phyloP scores from a whole-genome alignment of 208 protist species.

The Wallacemonas collosoma region DNA sequence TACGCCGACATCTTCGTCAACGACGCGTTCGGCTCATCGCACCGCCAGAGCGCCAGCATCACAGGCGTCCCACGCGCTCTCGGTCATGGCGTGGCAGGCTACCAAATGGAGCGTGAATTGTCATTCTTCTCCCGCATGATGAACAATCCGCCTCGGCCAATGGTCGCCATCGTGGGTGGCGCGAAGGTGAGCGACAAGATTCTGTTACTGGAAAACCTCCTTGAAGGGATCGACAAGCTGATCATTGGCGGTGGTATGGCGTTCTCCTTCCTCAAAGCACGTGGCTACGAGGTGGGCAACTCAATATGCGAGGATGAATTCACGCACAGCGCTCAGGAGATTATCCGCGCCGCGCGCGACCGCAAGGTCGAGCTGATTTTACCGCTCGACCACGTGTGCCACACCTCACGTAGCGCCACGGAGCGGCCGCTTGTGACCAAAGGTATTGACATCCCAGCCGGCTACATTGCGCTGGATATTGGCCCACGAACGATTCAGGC shows the following conservation, averaged over 20 bases:
- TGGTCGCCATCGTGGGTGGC: conserved; percentile 97
- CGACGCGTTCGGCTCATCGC: conserved; percentile 99
- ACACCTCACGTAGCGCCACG: conserved; percentile 91
- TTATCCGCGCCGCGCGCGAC: conserved; percentile 95
- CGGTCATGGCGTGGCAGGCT: conserved; percentile 94
- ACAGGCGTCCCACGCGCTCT: conserved; percentile 86
- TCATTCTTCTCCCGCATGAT: conserved; percentile 97
- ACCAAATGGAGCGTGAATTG: conserved; percentile 99
- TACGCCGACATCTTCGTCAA: conserved; percentile 98
- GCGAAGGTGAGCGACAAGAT: conserved; percentile 99
- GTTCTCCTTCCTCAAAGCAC: conserved; percentile 97
- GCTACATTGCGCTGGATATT: conserved; percentile 96
- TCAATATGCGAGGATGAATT: conserved; percentile 96
- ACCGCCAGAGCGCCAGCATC: conserved; percentile 96
- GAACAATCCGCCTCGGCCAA: conserved; percentile 75
- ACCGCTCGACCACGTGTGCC: conserved; percentile 97
- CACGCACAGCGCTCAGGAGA: conserved; percentile 67
- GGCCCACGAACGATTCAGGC: conserved; percentile 91
- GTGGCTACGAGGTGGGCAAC: conserved; percentile 91
- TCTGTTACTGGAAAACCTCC: conserved; percentile 98
- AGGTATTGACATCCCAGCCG: conserved; percentile 73
- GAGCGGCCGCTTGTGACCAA: conserved; percentile 73
- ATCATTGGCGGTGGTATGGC: conserved; percentile 99
- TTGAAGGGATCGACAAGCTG: conserved; percentile 98
- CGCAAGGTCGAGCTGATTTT: conserved; percentile 97